A percentile compares a stretch with the other conserved stretches of the same genome.
These are phyloP conservation scores for Xylaria longipes DNA, from an alignment of 495 filamentous ascomycete genomes.

Conservation along the genomic window DNA sequence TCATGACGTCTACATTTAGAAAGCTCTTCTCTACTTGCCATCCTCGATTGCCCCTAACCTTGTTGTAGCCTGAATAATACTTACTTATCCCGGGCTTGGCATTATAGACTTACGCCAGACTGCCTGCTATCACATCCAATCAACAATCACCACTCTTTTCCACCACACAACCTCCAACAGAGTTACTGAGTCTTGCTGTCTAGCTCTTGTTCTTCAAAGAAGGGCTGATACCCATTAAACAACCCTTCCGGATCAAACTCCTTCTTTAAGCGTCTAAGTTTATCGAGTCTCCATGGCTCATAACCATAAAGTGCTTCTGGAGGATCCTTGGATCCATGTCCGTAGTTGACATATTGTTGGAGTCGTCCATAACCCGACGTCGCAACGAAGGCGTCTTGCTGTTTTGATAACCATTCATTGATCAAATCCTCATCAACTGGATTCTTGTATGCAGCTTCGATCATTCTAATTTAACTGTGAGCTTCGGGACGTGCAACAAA, in stretches of 20 bases:
- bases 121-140: too few relatives aligned
- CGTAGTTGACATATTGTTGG: conserved; percentile 28
- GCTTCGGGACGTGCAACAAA: neutral
- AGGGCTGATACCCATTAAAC: conserved; percentile 11
- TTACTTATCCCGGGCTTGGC: too few relatives aligned
- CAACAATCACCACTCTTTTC: too few relatives aligned
- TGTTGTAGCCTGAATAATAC: too few relatives aligned
- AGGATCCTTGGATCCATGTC: neutral
- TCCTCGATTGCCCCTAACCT: too few relatives aligned
- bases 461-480: neutral
- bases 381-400: conserved; percentile 1
- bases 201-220: neutral
- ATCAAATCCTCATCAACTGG: neutral
- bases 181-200: neutral
- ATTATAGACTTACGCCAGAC: too few relatives aligned
- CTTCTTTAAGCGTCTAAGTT: neutral
- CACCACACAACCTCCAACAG: too few relatives aligned
- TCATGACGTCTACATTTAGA: too few relatives aligned
- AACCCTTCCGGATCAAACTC: neutral
- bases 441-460: conserved; percentile 3
- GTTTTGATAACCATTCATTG: neutral
- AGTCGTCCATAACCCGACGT: conserved; percentile 25
- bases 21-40: too few relatives aligned
- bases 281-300: conserved; percentile 20
- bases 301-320: conserved; percentile 26